Evolutionary conservation across 306 rosid genomes (phyloP).

Genomic region (Quillaja saponaria): DNA sequence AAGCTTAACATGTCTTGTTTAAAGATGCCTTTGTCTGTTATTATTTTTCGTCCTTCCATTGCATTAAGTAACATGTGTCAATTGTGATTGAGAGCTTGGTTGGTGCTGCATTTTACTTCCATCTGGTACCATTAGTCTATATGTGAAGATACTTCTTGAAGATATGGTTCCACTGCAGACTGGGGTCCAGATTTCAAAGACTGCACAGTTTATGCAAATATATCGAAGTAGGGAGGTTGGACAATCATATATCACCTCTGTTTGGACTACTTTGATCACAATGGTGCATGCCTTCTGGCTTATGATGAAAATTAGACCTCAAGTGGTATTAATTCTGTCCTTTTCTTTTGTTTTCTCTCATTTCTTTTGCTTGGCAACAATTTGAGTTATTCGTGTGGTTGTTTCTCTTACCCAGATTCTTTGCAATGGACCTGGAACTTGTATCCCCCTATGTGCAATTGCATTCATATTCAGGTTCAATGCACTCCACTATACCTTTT

Average conservation of each 20-base stretch:
- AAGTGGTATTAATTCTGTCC: constrained; percentile 66
- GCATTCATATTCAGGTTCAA: constrained; percentile 78
- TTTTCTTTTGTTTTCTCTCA: not conserved
- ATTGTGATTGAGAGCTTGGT: constrained; percentile 9
- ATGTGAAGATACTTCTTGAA: constrained; percentile 16
- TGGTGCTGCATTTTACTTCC: constrained; percentile 22
- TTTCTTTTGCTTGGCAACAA: constrained; percentile 21
- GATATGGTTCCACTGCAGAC: constrained; percentile 44
- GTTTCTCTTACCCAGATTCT: constrained; percentile 61
- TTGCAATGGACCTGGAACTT: constrained; percentile 97
- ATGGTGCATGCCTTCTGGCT: constrained; percentile 68
- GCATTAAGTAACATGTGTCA: constrained; percentile 7
- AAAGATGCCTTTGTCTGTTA: constrained; percentile 6
- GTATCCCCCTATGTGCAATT: constrained; percentile 78
- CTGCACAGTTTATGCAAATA: constrained; percentile 73
- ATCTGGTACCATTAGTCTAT: constrained; percentile 17
- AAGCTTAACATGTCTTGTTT: constrained; percentile 8
- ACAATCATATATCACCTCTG: constrained; percentile 86
- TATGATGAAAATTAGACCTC: constrained; percentile 83
- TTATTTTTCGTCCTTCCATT: constrained; percentile 9
- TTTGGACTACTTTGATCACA: constrained; percentile 82
- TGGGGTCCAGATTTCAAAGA: constrained; percentile 35
- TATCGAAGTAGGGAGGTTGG: constrained; percentile 96
- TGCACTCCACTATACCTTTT: constrained; percentile 7
- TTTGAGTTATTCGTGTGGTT: constrained; percentile 4